phyloP scores from a whole-genome alignment of 352 stramenopile genomes.

The Phytophthora idaei region DNA sequence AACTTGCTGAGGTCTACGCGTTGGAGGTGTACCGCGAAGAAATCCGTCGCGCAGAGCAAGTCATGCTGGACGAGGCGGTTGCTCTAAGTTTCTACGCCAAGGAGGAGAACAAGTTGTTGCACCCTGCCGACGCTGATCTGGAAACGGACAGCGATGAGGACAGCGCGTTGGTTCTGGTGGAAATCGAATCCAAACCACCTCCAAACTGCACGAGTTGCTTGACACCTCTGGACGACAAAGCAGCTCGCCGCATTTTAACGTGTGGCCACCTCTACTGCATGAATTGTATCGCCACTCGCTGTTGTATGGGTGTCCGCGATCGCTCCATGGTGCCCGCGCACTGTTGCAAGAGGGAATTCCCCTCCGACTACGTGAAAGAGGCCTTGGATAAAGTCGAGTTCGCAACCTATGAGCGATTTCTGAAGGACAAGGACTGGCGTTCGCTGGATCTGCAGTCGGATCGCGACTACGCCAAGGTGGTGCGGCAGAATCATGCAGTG shows the following conservation, averaged over 20 bases:
- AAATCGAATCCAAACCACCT: conserved; percentile 42
- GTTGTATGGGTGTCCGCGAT: conserved; percentile 58
- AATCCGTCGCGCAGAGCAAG: conserved; percentile 40
- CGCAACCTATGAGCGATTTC: conserved; percentile 54
- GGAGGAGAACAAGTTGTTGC: conserved; percentile 48
- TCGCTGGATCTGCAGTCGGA: conserved; percentile 58
- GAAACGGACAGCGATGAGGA: conserved; percentile 28
- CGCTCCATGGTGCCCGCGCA: conserved; percentile 64
- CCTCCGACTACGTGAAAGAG: conserved; percentile 60
- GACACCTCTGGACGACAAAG: conserved; percentile 16
- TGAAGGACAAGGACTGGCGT: conserved; percentile 58
- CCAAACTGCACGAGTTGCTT: conserved; percentile 51
- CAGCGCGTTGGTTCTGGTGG: conserved; percentile 16
- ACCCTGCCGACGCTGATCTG: conserved; percentile 1
- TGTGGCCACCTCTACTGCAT: conserved; percentile 74
- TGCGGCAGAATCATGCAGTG: conserved; percentile 38
- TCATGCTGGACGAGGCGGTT: conserved; percentile 43
- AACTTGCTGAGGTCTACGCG: conserved; percentile 33
- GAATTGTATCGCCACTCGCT: conserved; percentile 55
- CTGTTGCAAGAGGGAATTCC: conserved; percentile 78
- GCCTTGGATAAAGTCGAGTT: conserved; percentile 40
- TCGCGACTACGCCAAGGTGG: conserved; percentile 56
- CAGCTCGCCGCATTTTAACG: conserved; percentile 36
- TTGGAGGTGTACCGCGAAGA: conserved; percentile 52
- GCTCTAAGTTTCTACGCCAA: conserved; percentile 52